Base-by-base conservation (phyloP, 345 rosid species). In the Mallotus nudiflorus region DNA sequence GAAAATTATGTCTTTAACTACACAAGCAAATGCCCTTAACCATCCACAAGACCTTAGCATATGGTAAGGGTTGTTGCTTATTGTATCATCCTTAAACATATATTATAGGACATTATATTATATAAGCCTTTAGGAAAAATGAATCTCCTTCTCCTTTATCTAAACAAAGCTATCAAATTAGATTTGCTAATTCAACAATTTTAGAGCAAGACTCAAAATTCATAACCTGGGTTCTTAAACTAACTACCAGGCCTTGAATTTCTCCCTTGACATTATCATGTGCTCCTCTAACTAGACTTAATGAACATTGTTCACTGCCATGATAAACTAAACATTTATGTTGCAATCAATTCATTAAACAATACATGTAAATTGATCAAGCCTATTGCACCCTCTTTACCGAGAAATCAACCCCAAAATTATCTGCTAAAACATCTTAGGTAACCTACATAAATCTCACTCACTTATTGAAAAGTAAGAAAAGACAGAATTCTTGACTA, bases 401-500 rank as follows among this genome's bases (percentile, higher is more conserved):
- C 82, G n/a, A n/a, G n/a, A n/a, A n/a, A n/a, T n/a, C n/a, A n/a
- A n/a, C n/a, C n/a, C n/a, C n/a, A 9, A 70, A 64, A 35, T 59
- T 22, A 1, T 69, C 82, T 19, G 69, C 33, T 84, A 87, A 50
- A n/a, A 93, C 42, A 69, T 74, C 63, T 80, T 73, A 18, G 88
- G 86, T 40, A 91, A 80, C 70, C 65, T 77, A 42, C 73, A 60
- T 70, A 89, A 74, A n/a, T 84, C 90, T 58, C 69, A 62, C n/a
- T 56, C 70, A 75, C 82, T 66, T 74, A 90, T 89, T 73, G 83
- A 22, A 65, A 44, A 46, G 80, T 81, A 48, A 93, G 87, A 57
- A 90, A 82, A 3, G 93, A 86, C 6, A 90, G 49, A 75, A 93
- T 87, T 70, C 88, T 76, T 0, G 85, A 79, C 75, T 90, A 91